A percentile compares a stretch with the other conserved stretches of the same genome.
Evolutionary conservation across 441 rosid genomes (phyloP).

Genomic region (Adansonia madagascariensis): DNA sequence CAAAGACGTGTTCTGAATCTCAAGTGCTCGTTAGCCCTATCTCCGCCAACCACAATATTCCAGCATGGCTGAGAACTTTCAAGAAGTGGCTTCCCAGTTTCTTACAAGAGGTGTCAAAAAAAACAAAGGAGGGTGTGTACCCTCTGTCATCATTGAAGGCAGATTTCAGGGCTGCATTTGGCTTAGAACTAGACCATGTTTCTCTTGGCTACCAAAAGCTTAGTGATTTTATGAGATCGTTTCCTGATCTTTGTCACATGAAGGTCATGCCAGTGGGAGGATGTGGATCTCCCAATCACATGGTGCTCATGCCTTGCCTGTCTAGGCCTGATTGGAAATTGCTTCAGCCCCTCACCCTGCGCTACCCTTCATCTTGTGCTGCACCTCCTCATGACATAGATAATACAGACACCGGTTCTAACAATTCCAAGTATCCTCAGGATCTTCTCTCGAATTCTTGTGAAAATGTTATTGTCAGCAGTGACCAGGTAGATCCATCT

Average conservation of each 20-base stretch:
- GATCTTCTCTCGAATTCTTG: constrained; percentile 33
- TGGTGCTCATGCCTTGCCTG: constrained; percentile 60
- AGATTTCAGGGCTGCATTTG: constrained; percentile 68
- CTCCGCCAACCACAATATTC: constrained; percentile 31
- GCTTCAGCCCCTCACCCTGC: constrained; percentile 31
- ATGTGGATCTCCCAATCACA: constrained; percentile 60
- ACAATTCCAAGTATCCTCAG: constrained; percentile 26
- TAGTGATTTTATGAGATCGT: constrained; percentile 64
- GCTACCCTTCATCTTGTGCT: constrained; percentile 22
- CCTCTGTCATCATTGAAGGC: constrained; percentile 85
- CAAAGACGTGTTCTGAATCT: constrained; percentile 32
- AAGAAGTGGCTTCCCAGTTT: constrained; percentile 74
- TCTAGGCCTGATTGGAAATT: constrained; percentile 33
- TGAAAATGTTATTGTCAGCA: constrained; percentile 33
- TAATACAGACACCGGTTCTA: constrained; percentile 29
- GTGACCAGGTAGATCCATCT: constrained; percentile 23
- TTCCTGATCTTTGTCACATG: constrained; percentile 61
- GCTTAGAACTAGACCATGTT: constrained; percentile 67
- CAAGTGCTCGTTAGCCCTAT: constrained; percentile 20
- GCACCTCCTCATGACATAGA: constrained; percentile 8
- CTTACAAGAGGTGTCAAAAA: constrained; percentile 43
- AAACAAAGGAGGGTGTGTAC: constrained; percentile 47
- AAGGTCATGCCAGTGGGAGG: constrained; percentile 44
- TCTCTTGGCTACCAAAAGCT: constrained; percentile 80
- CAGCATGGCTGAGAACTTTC: constrained; percentile 67